A percentile compares a stretch with the other conserved stretches of the same genome.
phyloP scores from a whole-genome alignment of 139 green algal species.

The Desmodesmus armatus region DNA sequence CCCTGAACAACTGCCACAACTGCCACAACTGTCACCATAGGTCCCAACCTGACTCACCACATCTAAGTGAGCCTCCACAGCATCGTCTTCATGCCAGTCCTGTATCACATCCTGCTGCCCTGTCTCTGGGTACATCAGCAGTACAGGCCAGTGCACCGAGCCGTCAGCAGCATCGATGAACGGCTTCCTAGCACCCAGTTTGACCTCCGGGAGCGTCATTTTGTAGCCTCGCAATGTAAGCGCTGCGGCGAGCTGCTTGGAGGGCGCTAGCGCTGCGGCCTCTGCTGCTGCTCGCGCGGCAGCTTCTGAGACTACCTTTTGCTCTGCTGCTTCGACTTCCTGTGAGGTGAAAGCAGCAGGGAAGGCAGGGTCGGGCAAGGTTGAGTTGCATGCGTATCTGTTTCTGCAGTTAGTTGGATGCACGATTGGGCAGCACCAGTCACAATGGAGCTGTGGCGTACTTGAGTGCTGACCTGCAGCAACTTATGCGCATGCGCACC shows the following conservation, averaged over 20 bases:
- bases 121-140: slow-evolving; percentile 92
- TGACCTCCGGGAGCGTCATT: slow-evolving; percentile 53
- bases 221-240: slow-evolving; percentile 44
- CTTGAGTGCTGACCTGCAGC: too few species aligned
- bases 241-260: slow-evolving; percentile 47
- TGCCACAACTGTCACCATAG: background rate
- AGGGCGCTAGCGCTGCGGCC: slow-evolving; percentile 29
- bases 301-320: background rate
- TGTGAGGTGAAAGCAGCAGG: too few species aligned
- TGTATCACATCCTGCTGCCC: slow-evolving; percentile 88
- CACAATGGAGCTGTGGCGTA: too few species aligned
- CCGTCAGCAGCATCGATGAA: slow-evolving; percentile 61
- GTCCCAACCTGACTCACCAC: slow-evolving; percentile 56
- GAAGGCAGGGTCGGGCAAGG: too few species aligned
- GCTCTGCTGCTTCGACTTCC: slow-evolving; percentile 3
- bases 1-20: background rate
- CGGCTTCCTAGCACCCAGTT: slow-evolving; percentile 56
- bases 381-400: too few species aligned
- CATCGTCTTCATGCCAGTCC: slow-evolving; percentile 81
- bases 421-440: too few species aligned
- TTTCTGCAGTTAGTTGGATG: too few species aligned
- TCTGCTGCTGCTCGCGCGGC: slow-evolving; percentile 38
- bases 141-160: slow-evolving; percentile 83
- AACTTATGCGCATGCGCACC: too few species aligned
- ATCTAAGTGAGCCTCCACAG: slow-evolving; percentile 82